Evolutionary conservation across 257 asterid genomes (phyloP).

Genomic region (Scutellaria barbata): DNA sequence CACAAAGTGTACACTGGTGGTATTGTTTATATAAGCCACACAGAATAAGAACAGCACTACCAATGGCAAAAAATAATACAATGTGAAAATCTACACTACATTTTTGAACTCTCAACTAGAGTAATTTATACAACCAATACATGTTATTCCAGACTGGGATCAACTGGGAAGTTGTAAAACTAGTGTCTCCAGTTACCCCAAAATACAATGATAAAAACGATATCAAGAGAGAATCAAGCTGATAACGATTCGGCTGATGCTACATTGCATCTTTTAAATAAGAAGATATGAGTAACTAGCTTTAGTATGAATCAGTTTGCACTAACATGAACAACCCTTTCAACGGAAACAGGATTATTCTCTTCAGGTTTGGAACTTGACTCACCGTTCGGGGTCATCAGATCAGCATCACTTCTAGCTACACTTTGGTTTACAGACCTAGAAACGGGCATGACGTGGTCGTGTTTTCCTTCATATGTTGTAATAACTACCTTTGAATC

Average conservation of each 20-base stretch:
- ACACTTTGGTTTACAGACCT: constrained; percentile 49
- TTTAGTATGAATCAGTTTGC: constrained; percentile 51
- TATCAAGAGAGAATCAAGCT: constrained; percentile 23
- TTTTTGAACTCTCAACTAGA: constrained; percentile 28
- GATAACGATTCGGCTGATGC: constrained; percentile 17
- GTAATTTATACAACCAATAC: constrained; percentile 43
- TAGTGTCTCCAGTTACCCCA: constrained; percentile 28
- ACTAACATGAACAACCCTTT: constrained; percentile 61
- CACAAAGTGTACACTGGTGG: too few species aligned
- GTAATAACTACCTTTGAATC: constrained; percentile 75
- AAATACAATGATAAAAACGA: constrained; percentile 22
- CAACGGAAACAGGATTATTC: constrained; percentile 49
- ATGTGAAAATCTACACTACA: constrained; percentile 35
- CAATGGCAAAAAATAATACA: constrained; percentile 25
- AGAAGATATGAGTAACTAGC: not conserved
- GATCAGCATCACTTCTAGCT: constrained; percentile 42
- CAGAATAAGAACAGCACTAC: not conserved
- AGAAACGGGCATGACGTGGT: constrained; percentile 64
- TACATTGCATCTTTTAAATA: not conserved
- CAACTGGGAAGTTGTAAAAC: constrained; percentile 36
- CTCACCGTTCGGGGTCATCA: constrained; percentile 45
- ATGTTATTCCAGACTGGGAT: constrained; percentile 37
- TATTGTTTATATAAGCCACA: too few species aligned
- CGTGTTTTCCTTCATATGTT: constrained; percentile 83
- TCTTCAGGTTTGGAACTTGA: constrained; percentile 60